phyloP scores from a whole-genome alignment of 2,329 filamentous ascomycete genomes.

The Cordyceps cicadae region DNA sequence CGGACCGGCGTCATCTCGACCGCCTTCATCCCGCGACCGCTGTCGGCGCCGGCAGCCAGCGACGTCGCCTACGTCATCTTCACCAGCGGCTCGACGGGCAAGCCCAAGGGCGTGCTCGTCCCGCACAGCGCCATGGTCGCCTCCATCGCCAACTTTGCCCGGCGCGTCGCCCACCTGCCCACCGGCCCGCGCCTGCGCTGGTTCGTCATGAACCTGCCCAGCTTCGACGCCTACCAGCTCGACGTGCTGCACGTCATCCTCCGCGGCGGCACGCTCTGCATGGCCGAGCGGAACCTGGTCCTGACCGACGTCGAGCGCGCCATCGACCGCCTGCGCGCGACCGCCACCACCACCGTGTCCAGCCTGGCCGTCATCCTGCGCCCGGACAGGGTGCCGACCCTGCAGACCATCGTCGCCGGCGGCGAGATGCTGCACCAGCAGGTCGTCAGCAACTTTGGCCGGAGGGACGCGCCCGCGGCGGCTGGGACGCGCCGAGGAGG shows the following conservation, averaged over 20 bases:
- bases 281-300: slow-evolving; percentile 3
- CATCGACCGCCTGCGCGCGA: slow-evolving; percentile 1
- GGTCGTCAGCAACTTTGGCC: not conserved
- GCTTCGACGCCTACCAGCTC: slow-evolving; percentile 5
- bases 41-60: slow-evolving; percentile 16
- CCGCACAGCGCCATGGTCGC: slow-evolving; percentile 44
- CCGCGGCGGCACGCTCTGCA: slow-evolving; percentile 3
- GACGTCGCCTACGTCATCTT: slow-evolving; percentile 30
- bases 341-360: slow-evolving; percentile 2
- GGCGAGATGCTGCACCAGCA: slow-evolving; percentile 7
- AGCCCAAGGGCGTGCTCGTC: slow-evolving; percentile 60
- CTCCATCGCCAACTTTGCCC: not conserved
- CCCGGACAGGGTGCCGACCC: not conserved
- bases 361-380: slow-evolving; percentile 5
- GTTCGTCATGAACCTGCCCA: slow-evolving; percentile 3
- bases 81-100: slow-evolving; percentile 41
- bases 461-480: not conserved
- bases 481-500: too few species aligned
- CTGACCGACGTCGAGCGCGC: slow-evolving; percentile 3
- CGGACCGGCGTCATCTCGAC: not conserved
- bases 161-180: not conserved
- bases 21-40: not conserved
- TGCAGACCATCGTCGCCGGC: not conserved
- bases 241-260: not conserved
- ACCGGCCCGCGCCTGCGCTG: slow-evolving; percentile 3